phyloP scores from a whole-genome alignment of 352 stramenopile species.

The Phytopythium montanum region DNA sequence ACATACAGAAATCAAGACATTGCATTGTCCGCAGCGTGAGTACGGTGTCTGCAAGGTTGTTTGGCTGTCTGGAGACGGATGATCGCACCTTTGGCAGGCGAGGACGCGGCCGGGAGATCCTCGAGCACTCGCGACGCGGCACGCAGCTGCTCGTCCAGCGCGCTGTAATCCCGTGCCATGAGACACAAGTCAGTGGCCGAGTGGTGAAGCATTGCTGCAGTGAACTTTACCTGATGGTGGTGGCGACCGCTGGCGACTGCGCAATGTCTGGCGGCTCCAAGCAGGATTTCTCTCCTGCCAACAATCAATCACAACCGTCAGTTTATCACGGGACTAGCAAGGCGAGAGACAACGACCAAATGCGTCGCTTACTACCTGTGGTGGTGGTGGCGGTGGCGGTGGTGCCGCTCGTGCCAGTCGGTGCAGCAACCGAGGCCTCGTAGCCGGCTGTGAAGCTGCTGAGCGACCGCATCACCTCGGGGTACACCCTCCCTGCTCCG shows the following conservation, averaged over 20 bases:
- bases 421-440: neutral
- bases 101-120: neutral
- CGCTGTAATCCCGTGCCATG: neutral
- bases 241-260: constrained; percentile 4
- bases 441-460: constrained; percentile 29
- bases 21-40: neutral
- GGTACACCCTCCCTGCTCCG: neutral
- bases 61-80: neutral
- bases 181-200: neutral
- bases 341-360: neutral
- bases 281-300: neutral
- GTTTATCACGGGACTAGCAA: neutral
- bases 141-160: constrained; percentile 7
- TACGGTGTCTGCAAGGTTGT: neutral
- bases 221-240: constrained; percentile 22
- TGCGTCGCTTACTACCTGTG: neutral
- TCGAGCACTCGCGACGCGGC: constrained; percentile 10
- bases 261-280: neutral
- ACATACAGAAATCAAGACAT: neutral
- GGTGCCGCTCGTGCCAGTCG: constrained; percentile 3
- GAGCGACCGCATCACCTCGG: constrained; percentile 14
- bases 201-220: neutral
- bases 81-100: constrained; percentile 1
- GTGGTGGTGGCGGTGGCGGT: neutral
- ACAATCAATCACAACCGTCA: neutral